These are phyloP conservation scores for Aspergillus melleus DNA, from an alignment of 2,329 filamentous ascomycete species.

Conservation along the genomic window DNA sequence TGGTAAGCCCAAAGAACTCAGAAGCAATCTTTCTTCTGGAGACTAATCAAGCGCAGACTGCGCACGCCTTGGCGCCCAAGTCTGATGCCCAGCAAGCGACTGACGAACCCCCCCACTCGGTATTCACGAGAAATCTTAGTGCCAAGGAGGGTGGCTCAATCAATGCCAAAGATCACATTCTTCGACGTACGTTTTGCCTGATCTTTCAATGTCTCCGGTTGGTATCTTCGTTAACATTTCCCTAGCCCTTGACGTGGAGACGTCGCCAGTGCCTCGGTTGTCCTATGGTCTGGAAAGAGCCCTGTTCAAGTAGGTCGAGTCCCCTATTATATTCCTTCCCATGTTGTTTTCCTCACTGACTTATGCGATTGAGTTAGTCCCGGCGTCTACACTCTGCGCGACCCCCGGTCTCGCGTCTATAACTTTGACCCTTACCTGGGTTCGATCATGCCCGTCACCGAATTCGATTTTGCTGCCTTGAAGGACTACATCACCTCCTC, in stretches of 20 bases:
- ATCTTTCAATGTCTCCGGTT: neutral
- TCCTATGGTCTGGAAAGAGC: conserved; percentile 79
- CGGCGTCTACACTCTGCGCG: conserved; percentile 88
- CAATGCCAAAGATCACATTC: neutral
- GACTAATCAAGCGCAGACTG: too few relatives aligned
- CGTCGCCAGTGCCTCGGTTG: conserved; percentile 61
- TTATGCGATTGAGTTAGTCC: conserved; percentile 46
- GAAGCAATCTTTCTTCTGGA: too few relatives aligned
- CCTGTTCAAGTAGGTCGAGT: conserved; percentile 75
- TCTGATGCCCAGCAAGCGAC: too few relatives aligned
- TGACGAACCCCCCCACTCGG: too few relatives aligned
- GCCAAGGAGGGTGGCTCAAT: conserved; percentile 6
- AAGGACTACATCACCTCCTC: conserved; percentile 91
- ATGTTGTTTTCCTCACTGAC: neutral
- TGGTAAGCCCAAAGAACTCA: too few relatives aligned
- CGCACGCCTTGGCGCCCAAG: too few relatives aligned
- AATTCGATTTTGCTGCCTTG: conserved; percentile 89
- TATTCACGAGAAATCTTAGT: too few relatives aligned
- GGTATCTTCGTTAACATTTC: conserved; percentile 4
- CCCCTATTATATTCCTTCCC: neutral
- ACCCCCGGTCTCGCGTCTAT: conserved; percentile 81
- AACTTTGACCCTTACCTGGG: conserved; percentile 97
- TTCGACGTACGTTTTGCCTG: conserved; percentile 16
- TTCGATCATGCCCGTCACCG: conserved; percentile 85
- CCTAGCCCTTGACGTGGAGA: conserved; percentile 43